These are phyloP conservation scores for Cladosporium sp. DNA, from an alignment of 2,329 filamentous ascomycete genomes.

Conservation along the genomic window DNA sequence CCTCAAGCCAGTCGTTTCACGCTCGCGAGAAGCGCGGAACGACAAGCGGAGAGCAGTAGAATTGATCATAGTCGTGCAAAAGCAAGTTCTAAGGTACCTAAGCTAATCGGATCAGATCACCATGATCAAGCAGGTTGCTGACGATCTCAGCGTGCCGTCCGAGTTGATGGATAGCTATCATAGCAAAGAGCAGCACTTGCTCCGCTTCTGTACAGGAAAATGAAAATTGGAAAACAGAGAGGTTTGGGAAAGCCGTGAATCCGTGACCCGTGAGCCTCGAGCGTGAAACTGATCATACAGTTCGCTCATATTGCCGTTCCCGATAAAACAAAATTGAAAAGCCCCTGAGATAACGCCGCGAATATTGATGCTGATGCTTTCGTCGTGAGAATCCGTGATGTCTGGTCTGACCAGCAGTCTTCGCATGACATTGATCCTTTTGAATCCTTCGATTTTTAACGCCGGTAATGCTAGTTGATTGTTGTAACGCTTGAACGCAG, in stretches of 20 bases:
- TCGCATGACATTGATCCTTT: neutral
- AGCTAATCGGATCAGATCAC: too few relatives aligned
- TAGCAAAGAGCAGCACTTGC: neutral
- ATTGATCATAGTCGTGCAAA: neutral
- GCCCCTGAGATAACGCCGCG: neutral
- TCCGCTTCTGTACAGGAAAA: neutral
- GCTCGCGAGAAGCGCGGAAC: too few relatives aligned
- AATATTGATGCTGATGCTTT: neutral
- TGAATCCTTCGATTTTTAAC: neutral
- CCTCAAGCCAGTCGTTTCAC: too few relatives aligned
- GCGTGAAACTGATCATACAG: neutral
- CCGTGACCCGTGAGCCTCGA: neutral
- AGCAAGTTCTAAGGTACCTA: neutral
- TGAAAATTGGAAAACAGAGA: neutral
- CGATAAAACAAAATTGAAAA: neutral
- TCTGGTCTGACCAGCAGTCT: neutral
- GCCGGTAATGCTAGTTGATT: constrained; percentile 1
- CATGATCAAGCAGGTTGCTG: too few relatives aligned
- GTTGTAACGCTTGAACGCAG: constrained; percentile 10
- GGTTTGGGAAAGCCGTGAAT: neutral
- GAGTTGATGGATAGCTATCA: too few relatives aligned
- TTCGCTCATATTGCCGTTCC: neutral
- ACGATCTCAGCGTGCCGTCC: too few relatives aligned
- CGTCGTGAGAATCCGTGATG: constrained; percentile 1
- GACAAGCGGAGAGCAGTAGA: too few relatives aligned